These are phyloP conservation scores for Lentinus brumalis DNA, from an alignment of 768 basidiomycete species.

Conservation along the genomic window DNA sequence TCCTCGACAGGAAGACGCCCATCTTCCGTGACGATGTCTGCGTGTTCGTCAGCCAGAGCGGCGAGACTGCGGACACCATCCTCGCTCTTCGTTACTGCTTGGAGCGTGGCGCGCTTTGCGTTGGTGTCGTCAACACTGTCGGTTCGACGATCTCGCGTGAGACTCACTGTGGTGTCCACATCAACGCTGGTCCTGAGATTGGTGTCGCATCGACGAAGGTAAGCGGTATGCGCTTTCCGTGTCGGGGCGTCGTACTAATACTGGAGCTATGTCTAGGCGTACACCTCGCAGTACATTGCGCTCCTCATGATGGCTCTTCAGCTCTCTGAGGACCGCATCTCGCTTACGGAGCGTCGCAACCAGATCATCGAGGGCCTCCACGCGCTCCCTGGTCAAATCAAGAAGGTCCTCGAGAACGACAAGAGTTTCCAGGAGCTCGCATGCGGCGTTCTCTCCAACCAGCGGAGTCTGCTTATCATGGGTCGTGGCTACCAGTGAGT, in stretches of 20 bases:
- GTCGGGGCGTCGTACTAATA: neutral
- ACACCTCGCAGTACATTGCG: slow-evolving; percentile 98
- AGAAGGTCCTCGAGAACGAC: slow-evolving; percentile 82
- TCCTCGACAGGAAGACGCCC: slow-evolving; percentile 97
- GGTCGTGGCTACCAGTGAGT: slow-evolving; percentile 94
- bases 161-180: slow-evolving; percentile 99
- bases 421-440: slow-evolving; percentile 78
- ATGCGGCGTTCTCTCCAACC: slow-evolving; percentile 68
- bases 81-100: slow-evolving; percentile 94
- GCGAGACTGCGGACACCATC: slow-evolving; percentile 98
- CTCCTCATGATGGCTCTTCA: slow-evolving; percentile 98
- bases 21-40: slow-evolving; percentile 99
- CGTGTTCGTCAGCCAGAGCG: slow-evolving; percentile 95
- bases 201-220: slow-evolving; percentile 99
- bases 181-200: slow-evolving; percentile 98
- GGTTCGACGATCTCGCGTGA: slow-evolving; percentile 97
- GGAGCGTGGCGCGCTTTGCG: slow-evolving; percentile 93
- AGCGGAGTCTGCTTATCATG: slow-evolving; percentile 93
- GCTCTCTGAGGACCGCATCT: slow-evolving; percentile 95
- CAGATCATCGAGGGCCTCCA: slow-evolving; percentile 94
- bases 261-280: slow-evolving; percentile 57
- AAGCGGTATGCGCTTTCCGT: slow-evolving; percentile 2
- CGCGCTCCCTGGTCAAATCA: slow-evolving; percentile 87
- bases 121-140: slow-evolving; percentile 98
- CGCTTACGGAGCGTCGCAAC: slow-evolving; percentile 85